These are phyloP conservation scores for Colletotrichum sp. DNA, from an alignment of 2,329 filamentous ascomycete species.

Conservation along the genomic window DNA sequence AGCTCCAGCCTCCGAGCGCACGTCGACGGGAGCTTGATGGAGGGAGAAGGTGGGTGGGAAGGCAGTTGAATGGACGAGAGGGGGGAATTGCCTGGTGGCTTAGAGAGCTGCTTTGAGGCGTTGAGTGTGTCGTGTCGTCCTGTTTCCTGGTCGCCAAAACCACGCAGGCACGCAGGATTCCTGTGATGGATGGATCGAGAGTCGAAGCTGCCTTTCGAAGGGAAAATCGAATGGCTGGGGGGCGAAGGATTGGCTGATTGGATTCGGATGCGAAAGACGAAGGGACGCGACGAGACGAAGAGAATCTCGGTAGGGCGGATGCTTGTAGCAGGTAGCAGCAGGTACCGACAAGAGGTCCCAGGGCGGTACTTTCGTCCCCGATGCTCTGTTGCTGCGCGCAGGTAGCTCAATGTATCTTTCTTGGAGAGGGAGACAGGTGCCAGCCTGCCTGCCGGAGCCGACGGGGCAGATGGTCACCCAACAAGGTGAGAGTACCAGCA, in stretches of 20 bases:
- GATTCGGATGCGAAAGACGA: neutral
- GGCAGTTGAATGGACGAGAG: neutral
- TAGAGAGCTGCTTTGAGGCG: constrained; percentile 6
- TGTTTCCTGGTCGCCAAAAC: neutral
- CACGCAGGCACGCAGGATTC: neutral
- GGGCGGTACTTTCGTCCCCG: neutral
- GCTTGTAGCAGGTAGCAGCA: neutral
- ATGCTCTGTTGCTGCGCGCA: neutral
- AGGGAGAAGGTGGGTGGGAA: neutral
- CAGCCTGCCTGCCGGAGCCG: neutral
- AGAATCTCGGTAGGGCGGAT: constrained; percentile 6
- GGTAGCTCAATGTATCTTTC: neutral
- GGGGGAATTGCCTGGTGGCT: neutral
- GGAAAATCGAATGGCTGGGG: constrained; percentile 8
- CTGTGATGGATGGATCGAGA: neutral
- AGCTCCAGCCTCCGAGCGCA: neutral
- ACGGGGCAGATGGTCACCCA: neutral
- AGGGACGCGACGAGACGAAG: neutral
- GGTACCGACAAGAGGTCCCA: neutral
- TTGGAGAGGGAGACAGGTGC: neutral
- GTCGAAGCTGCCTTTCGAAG: neutral
- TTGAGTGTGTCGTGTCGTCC: constrained; percentile 10
- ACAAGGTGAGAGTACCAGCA: neutral
- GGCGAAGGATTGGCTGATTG: constrained; percentile 1
- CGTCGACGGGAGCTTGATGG: neutral